These are phyloP conservation scores for Gilbertella persicaria DNA, from an alignment of 371 early-diverging fungal genomes.

Conservation along the genomic window DNA sequence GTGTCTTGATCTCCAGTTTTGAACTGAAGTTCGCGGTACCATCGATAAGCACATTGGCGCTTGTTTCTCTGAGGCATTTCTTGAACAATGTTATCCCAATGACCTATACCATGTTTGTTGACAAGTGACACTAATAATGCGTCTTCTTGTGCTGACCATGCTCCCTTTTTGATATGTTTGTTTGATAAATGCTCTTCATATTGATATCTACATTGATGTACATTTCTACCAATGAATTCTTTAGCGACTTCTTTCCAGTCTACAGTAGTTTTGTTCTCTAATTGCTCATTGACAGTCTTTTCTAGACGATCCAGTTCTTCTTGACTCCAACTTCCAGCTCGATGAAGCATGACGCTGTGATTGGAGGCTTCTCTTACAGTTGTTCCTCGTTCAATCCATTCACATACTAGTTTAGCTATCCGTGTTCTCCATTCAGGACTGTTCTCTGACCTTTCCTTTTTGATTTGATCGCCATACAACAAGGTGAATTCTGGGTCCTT, in stretches of 20 bases:
- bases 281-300: neutral
- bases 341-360: neutral
- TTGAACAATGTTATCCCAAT: conserved; percentile 17
- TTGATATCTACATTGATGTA: conserved; percentile 22
- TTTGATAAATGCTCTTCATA: conserved; percentile 10
- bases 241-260: conserved; percentile 21
- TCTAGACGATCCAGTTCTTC: conserved; percentile 15
- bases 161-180: neutral
- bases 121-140: conserved; percentile 3
- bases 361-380: neutral
- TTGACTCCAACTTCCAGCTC: conserved; percentile 19
- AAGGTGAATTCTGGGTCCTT: conserved; percentile 10
- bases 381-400: conserved; percentile 11
- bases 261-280: neutral
- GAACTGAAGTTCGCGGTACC: conserved; percentile 18
- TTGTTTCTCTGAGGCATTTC: conserved; percentile 12
- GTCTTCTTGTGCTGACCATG: conserved; percentile 32
- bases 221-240: conserved; percentile 10
- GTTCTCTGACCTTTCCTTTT: conserved; percentile 16
- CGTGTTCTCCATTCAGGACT: conserved; percentile 22
- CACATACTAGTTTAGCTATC: conserved; percentile 21
- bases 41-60: conserved; percentile 29
- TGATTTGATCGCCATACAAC: conserved; percentile 17
- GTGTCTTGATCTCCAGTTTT: neutral
- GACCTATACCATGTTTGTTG: conserved; percentile 6